phyloP scores from a whole-genome alignment of 345 rosid genomes.

The Euphorbia lathyris region DNA sequence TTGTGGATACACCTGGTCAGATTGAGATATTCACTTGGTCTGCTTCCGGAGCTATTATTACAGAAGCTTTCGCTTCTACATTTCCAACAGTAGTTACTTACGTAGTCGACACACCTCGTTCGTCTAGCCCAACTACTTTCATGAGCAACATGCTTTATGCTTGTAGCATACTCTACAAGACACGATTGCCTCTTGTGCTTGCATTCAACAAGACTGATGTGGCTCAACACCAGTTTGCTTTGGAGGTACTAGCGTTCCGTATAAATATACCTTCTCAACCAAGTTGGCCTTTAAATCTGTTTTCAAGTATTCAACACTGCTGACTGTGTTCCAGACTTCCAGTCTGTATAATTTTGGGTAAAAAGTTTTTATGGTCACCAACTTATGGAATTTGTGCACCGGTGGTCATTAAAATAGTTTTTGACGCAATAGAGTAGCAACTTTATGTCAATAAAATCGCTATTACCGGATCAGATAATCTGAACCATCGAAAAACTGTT shows the following conservation, averaged over 20 bases:
- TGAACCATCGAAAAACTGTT: too few species aligned
- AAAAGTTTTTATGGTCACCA: too few species aligned
- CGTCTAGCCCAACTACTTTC: constrained; percentile 68
- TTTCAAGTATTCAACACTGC: too few species aligned
- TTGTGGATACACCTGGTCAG: constrained; percentile 90
- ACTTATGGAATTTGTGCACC: too few species aligned
- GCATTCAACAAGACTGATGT: constrained; percentile 83
- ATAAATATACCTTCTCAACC: neutral
- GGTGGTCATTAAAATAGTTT: too few species aligned
- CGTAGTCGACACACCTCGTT: constrained; percentile 79
- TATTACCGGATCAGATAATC: too few species aligned
- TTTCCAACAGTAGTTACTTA: constrained; percentile 76
- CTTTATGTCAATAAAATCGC: too few species aligned
- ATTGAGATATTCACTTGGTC: constrained; percentile 93
- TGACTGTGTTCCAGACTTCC: too few species aligned
- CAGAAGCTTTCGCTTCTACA: constrained; percentile 85
- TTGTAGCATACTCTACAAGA: constrained; percentile 83
- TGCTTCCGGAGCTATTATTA: constrained; percentile 88
- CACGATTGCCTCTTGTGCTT: constrained; percentile 67
- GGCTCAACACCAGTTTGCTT: constrained; percentile 77
- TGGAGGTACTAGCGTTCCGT: constrained; percentile 48
- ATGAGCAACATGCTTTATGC: constrained; percentile 93
- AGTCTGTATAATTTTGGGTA: too few species aligned
- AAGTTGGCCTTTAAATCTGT: too few species aligned
- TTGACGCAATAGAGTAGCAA: too few species aligned